Conservation (phyloP, 257 asterid genomes). For the Verbascum thapsus region DNA sequence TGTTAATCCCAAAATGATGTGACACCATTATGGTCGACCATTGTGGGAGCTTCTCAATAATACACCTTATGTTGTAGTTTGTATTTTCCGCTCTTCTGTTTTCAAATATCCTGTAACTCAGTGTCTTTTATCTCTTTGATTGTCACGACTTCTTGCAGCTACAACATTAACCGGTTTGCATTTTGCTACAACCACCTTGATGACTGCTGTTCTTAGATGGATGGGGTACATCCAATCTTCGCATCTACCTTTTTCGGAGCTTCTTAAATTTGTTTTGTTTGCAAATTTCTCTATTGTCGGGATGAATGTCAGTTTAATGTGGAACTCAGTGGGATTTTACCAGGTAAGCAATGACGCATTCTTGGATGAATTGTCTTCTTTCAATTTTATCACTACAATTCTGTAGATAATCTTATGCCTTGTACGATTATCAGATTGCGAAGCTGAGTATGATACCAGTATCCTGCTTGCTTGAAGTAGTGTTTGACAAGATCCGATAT, state of each 20-base stretch:
- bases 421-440: constrained; percentile 68
- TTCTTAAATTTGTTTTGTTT: constrained; percentile 73
- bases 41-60: too few relatives aligned
- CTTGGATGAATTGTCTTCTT: constrained; percentile 23
- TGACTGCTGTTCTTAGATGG: constrained; percentile 82
- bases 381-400: constrained; percentile 11
- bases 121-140: constrained; percentile 32
- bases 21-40: too few relatives aligned
- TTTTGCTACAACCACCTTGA: constrained; percentile 79
- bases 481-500: constrained; percentile 75
- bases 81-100: constrained; percentile 11
- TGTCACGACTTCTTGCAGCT: constrained; percentile 58
- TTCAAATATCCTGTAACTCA: constrained; percentile 13
- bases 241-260: constrained; percentile 76
- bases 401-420: constrained; percentile 17
- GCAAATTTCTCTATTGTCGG: constrained; percentile 96
- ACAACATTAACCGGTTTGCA: constrained; percentile 90
- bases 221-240: constrained; percentile 94
- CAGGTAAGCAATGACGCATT: constrained; percentile 57
- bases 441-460: constrained; percentile 95
- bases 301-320: constrained; percentile 96
- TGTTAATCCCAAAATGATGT: too few relatives aligned
- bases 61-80: background rate
- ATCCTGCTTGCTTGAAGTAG: constrained; percentile 86
- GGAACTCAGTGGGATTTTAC: constrained; percentile 97